These are phyloP conservation scores for Penicillium sumatraense DNA, from an alignment of 2,329 filamentous ascomycete genomes.

Conservation along the genomic window DNA sequence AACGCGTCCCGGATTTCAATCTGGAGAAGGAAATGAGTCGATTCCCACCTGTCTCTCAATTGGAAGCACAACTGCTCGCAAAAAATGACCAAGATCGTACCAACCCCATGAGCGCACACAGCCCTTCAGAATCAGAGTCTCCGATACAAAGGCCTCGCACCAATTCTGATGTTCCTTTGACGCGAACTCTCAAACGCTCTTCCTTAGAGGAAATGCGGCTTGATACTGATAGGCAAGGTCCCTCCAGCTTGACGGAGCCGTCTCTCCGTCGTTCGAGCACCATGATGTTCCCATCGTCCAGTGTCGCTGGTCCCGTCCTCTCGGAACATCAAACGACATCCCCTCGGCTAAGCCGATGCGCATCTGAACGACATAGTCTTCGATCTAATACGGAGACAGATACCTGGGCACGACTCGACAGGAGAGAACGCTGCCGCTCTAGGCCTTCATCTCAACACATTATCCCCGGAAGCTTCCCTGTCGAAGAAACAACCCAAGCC, in stretches of 20 bases:
- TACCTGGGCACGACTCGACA: constrained; percentile 26
- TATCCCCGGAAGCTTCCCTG: constrained; percentile 33
- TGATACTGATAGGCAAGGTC: not conserved
- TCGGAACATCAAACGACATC: not conserved
- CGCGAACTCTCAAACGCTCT: not conserved
- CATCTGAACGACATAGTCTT: constrained; percentile 31
- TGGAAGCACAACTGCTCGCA: constrained; percentile 40
- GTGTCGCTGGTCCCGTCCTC: not conserved
- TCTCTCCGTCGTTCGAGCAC: constrained; percentile 30
- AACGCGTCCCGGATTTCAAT: constrained; percentile 23
- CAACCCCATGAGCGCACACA: not conserved
- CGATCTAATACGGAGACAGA: constrained; percentile 14
- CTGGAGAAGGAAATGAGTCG: constrained; percentile 30
- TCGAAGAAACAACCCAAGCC: constrained; percentile 14
- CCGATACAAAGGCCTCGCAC: constrained; percentile 14
- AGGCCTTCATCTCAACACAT: constrained; percentile 10
- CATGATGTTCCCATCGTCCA: constrained; percentile 26
- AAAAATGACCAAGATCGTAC: constrained; percentile 18
- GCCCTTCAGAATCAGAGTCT: constrained; percentile 7
- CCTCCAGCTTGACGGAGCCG: not conserved
- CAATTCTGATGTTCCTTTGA: not conserved
- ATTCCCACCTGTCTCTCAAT: constrained; percentile 44
- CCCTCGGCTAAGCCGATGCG: constrained; percentile 30
- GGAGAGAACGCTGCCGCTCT: constrained; percentile 21
- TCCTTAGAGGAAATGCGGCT: not conserved